These are phyloP conservation scores for Fonsecaea multimorphosa DNA, from an alignment of 2,329 filamentous ascomycete species.

Conservation along the genomic window DNA sequence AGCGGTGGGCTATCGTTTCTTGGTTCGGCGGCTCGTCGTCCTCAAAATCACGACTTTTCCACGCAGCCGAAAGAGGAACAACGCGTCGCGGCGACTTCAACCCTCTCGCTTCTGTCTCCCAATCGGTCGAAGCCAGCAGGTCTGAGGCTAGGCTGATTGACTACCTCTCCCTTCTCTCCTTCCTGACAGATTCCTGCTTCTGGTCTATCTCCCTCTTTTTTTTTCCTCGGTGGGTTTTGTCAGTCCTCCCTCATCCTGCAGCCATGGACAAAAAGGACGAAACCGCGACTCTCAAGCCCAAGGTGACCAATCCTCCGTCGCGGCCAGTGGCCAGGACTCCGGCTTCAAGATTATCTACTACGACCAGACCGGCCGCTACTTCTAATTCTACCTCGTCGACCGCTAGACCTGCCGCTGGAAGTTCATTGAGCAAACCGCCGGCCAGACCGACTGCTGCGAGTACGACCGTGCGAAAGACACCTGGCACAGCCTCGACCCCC, in stretches of 20 bases:
- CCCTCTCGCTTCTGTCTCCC: neutral
- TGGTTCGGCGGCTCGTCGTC: neutral
- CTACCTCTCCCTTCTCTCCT: neutral
- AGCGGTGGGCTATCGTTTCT: neutral
- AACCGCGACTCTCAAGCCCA: constrained; percentile 34
- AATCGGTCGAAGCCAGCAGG: constrained; percentile 20
- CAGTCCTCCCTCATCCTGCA: constrained; percentile 1
- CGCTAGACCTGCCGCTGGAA: constrained; percentile 44
- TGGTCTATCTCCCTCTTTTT: neutral
- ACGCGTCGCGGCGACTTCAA: constrained; percentile 13
- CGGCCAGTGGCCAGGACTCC: constrained; percentile 46
- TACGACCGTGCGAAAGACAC: constrained; percentile 44
- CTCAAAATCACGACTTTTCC: neutral
- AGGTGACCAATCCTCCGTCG: constrained; percentile 44
- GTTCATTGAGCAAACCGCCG: constrained; percentile 53
- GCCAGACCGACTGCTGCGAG: constrained; percentile 46
- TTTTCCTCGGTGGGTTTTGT: neutral
- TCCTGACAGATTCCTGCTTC: neutral
- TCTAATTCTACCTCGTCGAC: constrained; percentile 41
- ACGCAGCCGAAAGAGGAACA: constrained; percentile 7
- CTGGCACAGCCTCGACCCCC: constrained; percentile 45
- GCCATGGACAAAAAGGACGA: constrained; percentile 33
- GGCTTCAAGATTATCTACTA: constrained; percentile 41
- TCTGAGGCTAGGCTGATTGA: constrained; percentile 13
- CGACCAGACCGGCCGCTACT: constrained; percentile 42